A percentile compares a stretch with the other conserved stretches of the same genome.
Conservation (phyloP, 1,139 yeast species). For the Yamadazyma kanchanaburiensis region DNA sequence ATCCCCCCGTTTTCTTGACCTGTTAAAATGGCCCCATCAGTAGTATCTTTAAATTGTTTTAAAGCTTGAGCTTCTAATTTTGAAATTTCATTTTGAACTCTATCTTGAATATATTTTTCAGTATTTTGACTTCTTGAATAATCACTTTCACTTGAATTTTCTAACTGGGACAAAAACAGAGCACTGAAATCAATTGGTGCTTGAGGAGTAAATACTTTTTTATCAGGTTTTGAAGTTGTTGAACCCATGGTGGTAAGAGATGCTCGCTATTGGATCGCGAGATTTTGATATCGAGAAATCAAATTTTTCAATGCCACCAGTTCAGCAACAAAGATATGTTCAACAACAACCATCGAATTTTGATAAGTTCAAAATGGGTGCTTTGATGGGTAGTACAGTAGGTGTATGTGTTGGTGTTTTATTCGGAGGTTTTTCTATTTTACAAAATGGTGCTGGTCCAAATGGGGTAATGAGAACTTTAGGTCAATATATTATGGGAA, state of each 20-base stretch:
- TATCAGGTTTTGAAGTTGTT: constrained; percentile 56
- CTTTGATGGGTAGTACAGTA: constrained; percentile 92
- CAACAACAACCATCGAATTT: constrained; percentile 85
- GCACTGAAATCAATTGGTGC: constrained; percentile 77
- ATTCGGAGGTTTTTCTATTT: constrained; percentile 89
- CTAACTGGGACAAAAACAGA: constrained; percentile 66
- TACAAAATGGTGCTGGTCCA: constrained; percentile 97
- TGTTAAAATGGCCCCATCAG: constrained; percentile 40
- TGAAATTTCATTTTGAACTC: constrained; percentile 65
- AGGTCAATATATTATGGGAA: constrained; percentile 95
- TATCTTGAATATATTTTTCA: constrained; percentile 73
- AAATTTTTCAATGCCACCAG: constrained; percentile 66
- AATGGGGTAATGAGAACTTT: constrained; percentile 94
- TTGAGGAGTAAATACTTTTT: constrained; percentile 64
- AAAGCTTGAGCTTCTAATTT: constrained; percentile 60
- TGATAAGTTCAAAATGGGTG: constrained; percentile 97
- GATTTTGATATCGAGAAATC: neutral
- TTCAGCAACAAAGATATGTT: constrained; percentile 67
- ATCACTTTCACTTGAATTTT: constrained; percentile 72
- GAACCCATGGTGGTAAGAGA: constrained; percentile 62
- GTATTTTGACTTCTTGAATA: constrained; percentile 78
- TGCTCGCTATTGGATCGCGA: constrained; percentile 36
- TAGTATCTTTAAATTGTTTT: constrained; percentile 49
- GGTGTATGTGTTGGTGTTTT: constrained; percentile 95
- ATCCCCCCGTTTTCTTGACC: constrained; percentile 25